A percentile compares a stretch with the other conserved stretches of the same genome.
These are phyloP conservation scores for Artemisia argyi DNA, from an alignment of 129 eudicot species.

Conservation along the genomic window DNA sequence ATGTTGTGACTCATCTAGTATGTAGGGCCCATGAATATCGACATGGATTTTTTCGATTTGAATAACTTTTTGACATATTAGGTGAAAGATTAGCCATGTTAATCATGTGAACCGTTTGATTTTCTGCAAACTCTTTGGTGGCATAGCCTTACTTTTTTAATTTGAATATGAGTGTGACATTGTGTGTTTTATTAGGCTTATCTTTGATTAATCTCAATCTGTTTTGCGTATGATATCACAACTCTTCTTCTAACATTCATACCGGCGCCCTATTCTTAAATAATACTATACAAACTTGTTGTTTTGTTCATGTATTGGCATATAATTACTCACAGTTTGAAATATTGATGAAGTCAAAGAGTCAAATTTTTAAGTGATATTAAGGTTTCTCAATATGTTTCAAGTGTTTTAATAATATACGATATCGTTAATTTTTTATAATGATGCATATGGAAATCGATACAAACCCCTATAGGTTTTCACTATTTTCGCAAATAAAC, in stretches of 20 bases:
- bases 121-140: slow-evolving; percentile 21
- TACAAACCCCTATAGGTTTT: no score
- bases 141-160: background rate
- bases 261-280: background rate
- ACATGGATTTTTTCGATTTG: background rate
- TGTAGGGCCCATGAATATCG: slow-evolving; percentile 1
- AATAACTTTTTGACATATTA: slow-evolving; percentile 11
- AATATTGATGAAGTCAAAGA: no score
- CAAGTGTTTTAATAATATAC: no score
- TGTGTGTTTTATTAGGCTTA: slow-evolving; percentile 7
- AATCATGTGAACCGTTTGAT: background rate
- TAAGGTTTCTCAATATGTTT: no score
- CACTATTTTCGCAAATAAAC: no score
- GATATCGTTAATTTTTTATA: no score
- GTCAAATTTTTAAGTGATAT: no score
- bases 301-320: no score
- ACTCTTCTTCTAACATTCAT: no score
- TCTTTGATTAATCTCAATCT: background rate
- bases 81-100: slow-evolving; percentile 9
- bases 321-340: no score
- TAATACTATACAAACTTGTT: no score
- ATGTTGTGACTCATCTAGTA: slow-evolving; percentile 8
- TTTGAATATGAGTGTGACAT: background rate
- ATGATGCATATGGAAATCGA: no score
- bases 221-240: background rate